A percentile compares a stretch with the other conserved stretches of the same genome.
Conservation (phyloP, 1,284 basidiomycete genomes). For the Fomitiporia mediterranea region DNA sequence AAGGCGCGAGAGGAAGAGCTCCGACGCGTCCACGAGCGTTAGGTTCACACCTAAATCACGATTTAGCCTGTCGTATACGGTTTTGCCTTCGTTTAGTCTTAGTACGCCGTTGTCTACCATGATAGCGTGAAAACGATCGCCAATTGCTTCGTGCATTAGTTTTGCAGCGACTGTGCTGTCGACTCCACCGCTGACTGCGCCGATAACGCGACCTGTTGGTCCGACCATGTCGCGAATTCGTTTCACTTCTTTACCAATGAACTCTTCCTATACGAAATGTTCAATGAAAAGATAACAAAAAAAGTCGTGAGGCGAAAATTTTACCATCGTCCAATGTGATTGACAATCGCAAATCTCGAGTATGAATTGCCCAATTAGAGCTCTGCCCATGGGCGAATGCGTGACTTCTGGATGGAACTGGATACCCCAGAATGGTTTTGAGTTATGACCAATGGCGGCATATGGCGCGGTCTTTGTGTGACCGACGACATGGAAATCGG, state of each 20-base stretch:
- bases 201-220: constrained; percentile 92
- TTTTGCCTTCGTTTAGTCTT: constrained; percentile 84
- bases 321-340: constrained; percentile 92
- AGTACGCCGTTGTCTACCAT: constrained; percentile 99
- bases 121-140: constrained; percentile 97
- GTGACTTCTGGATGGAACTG: constrained; percentile 99
- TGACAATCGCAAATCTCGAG: constrained; percentile 81
- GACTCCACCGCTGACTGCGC: constrained; percentile 96
- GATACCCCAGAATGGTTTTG: constrained; percentile 91
- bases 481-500: constrained; percentile 86
- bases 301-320: constrained; percentile 19
- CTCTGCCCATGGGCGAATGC: constrained; percentile 87
- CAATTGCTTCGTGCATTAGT: constrained; percentile 99
- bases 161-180: constrained; percentile 98
- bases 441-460: constrained; percentile 90
- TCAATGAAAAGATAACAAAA: neutral
- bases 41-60: constrained; percentile 95
- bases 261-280: constrained; percentile 67
- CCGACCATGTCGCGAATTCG: constrained; percentile 96
- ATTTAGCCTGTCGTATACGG: constrained; percentile 96
- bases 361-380: constrained; percentile 88
- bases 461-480: constrained; percentile 86
- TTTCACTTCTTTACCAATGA: constrained; percentile 95
- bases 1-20: constrained; percentile 87
- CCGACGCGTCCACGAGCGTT: constrained; percentile 93